These are phyloP conservation scores for Pulveroboletus frians DNA, from an alignment of 768 basidiomycete species.

Conservation along the genomic window DNA sequence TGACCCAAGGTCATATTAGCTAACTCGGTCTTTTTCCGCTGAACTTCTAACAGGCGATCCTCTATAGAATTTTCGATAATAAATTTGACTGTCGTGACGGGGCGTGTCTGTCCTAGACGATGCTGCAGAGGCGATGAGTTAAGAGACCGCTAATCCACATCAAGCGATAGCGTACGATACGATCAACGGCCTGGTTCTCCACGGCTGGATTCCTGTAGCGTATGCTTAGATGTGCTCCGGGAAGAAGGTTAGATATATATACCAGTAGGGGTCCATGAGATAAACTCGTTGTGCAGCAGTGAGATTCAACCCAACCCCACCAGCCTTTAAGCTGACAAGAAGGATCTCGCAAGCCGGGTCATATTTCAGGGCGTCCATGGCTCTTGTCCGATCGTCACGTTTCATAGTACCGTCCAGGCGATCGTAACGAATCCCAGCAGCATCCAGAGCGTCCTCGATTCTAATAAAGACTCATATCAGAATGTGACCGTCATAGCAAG, in stretches of 20 bases:
- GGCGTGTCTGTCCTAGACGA: conserved; percentile 89
- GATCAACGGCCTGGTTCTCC: conserved; percentile 96
- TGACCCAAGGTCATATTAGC: conserved; percentile 92
- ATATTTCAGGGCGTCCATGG: conserved; percentile 88
- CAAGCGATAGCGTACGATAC: conserved; percentile 62
- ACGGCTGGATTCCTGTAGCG: conserved; percentile 84
- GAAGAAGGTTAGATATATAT: conserved; percentile 9
- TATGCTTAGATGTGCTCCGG: neutral
- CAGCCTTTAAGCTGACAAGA: conserved; percentile 92
- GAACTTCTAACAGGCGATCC: conserved; percentile 85
- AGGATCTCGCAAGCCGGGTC: conserved; percentile 92
- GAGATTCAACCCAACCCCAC: conserved; percentile 94
- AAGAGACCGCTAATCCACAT: neutral
- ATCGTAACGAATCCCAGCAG: conserved; percentile 79
- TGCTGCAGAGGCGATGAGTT: conserved; percentile 48
- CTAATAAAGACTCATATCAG: conserved; percentile 34
- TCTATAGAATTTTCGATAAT: conserved; percentile 96
- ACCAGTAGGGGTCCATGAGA: conserved; percentile 97
- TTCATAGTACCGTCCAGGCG: conserved; percentile 98
- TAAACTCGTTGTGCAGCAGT: conserved; percentile 93
- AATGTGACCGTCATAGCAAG: conserved; percentile 1
- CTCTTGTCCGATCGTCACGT: conserved; percentile 83
- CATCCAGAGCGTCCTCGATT: conserved; percentile 84
- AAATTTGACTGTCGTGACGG: conserved; percentile 87
- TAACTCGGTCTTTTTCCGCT: conserved; percentile 89